Percentiles rank a stretch among this genome's conserved stretches.
Conservation (phyloP, 1,139 yeast species). For the Lodderomyces metapsilosis region DNA sequence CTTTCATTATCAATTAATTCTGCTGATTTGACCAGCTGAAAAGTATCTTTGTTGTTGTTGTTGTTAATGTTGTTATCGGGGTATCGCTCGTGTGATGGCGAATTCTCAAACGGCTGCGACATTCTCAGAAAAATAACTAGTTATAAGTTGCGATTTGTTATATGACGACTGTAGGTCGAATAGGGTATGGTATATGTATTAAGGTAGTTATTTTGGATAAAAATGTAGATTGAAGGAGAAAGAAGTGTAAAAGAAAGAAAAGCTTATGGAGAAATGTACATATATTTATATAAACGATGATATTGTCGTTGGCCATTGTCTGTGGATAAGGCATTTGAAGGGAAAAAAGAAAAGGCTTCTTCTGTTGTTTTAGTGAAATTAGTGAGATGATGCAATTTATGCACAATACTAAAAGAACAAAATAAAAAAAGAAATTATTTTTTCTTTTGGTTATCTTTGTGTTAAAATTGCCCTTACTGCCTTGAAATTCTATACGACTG, state of each 20-base stretch:
- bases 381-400: background rate
- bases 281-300: background rate
- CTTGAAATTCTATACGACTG: too few species aligned
- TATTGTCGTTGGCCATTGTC: background rate
- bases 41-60: slow-evolving; percentile 1
- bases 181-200: background rate
- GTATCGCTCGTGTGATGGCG: slow-evolving; percentile 2
- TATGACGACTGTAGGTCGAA: background rate
- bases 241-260: background rate
- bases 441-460: background rate
- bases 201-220: background rate
- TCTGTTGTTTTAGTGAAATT: background rate
- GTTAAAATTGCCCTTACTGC: background rate
- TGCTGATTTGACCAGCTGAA: slow-evolving; percentile 7
- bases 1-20: background rate
- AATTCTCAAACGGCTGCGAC: slow-evolving; percentile 3
- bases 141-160: too few species aligned
- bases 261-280: background rate
- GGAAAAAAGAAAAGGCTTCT: too few species aligned
- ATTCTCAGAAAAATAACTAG: background rate
- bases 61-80: background rate
- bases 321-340: background rate
- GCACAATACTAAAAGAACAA: background rate
- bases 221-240: background rate
- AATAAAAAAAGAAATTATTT: background rate